Evolutionary conservation across 1,284 basidiomycete genomes (phyloP).

Genomic region (Leccinum ponderosum): DNA sequence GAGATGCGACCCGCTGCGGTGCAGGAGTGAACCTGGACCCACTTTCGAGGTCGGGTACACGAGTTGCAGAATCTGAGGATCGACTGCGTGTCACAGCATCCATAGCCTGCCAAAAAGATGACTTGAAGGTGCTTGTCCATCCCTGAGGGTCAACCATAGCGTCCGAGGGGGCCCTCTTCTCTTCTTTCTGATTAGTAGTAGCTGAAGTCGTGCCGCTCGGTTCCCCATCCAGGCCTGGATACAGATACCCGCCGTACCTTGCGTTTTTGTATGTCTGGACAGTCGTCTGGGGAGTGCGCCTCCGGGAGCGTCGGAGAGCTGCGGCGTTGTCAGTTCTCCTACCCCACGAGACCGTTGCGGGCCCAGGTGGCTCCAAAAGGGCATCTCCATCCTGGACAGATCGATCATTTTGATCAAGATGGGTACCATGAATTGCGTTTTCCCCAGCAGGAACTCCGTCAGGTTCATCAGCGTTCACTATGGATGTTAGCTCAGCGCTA

Average conservation of each 20-base stretch:
- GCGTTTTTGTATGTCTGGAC: slow-evolving; percentile 7
- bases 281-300: slow-evolving; percentile 6
- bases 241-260: slow-evolving; percentile 11
- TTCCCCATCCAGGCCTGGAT: slow-evolving; percentile 7
- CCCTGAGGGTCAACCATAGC: slow-evolving; percentile 13
- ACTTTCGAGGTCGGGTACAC: not conserved
- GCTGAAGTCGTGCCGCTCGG: not conserved
- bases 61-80: slow-evolving; percentile 3
- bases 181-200: not conserved
- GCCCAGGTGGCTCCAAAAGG: slow-evolving; percentile 26
- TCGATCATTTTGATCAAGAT: not conserved
- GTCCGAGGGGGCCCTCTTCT: not conserved
- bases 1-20: slow-evolving; percentile 21
- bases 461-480: not conserved
- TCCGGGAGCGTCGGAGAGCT: slow-evolving; percentile 23
- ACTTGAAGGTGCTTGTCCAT: slow-evolving; percentile 37
- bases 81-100: slow-evolving; percentile 32
- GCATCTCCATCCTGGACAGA: not conserved
- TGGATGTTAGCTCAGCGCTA: not conserved
- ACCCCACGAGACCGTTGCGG: slow-evolving; percentile 29
- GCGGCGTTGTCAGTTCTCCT: slow-evolving; percentile 22
- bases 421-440: not conserved
- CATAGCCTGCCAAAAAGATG: slow-evolving; percentile 39
- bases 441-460: not conserved
- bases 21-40: slow-evolving; percentile 25